Evolutionary conservation across 306 rosid genomes (phyloP).

Genomic region (Rosa lucieae): DNA sequence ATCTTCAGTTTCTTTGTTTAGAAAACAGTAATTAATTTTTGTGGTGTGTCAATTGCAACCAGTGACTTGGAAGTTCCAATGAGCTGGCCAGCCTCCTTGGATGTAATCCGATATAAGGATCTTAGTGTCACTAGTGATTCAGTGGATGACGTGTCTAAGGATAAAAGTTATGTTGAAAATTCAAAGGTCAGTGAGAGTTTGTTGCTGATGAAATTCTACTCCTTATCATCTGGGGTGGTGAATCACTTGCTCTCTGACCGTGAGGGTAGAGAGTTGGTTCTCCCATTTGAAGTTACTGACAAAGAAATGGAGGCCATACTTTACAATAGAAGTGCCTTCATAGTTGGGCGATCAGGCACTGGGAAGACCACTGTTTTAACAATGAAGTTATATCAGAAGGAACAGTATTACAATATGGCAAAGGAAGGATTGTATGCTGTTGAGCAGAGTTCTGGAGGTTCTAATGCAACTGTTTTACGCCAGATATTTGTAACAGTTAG

Average conservation of each 20-base stretch:
- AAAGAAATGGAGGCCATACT: conserved; percentile 56
- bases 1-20: background rate
- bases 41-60: background rate
- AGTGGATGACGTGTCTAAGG: conserved; percentile 24
- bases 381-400: conserved; percentile 62
- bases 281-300: conserved; percentile 70
- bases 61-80: conserved; percentile 55
- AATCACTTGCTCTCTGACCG: conserved; percentile 55
- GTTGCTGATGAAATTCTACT: conserved; percentile 68
- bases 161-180: conserved; percentile 57
- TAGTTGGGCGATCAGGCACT: conserved; percentile 77
- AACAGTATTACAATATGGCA: conserved; percentile 36
- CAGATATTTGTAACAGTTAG: conserved; percentile 78
- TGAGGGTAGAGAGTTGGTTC: conserved; percentile 46
- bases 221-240: conserved; percentile 45
- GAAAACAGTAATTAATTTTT: background rate
- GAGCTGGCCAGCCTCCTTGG: conserved; percentile 43
- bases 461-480: conserved; percentile 30
- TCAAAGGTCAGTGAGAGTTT: conserved; percentile 72
- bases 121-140: conserved; percentile 19
- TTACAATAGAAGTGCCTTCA: conserved; percentile 51
- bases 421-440: conserved; percentile 33
- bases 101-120: conserved; percentile 39
- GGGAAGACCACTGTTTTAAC: conserved; percentile 79
- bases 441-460: conserved; percentile 15